Evolutionary conservation across 306 rosid genomes (phyloP), one percentile per base, ranked within the genome.

Genomic region (Amphicarpaea edgeworthii): DNA sequence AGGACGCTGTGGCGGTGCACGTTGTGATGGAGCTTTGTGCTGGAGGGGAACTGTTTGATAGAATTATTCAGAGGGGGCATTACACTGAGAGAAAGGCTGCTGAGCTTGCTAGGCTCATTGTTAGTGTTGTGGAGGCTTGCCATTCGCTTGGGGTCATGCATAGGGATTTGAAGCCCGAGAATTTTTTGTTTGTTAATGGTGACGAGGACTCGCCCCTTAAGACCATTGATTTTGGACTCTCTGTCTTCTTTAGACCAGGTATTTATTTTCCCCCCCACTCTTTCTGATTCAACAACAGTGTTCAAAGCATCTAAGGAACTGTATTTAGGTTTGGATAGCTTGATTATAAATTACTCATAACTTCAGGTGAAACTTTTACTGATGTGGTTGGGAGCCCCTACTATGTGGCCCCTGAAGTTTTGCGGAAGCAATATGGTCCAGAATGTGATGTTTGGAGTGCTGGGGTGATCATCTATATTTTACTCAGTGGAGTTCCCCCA

Each of bases 321-420:
- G n/a, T n/a, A n/a, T n/a, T n/a, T n/a, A n/a, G n/a, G n/a, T n/a
- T n/a, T n/a, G n/a, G n/a, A n/a, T n/a, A n/a, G n/a, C n/a, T n/a
- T n/a, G n/a, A n/a, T n/a, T n/a, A n/a, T n/a, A n/a, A 82, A 77
- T 51, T 81, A 34, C 45, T 40, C 75, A 67, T 82, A 26, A 41
- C 85, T 77, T 61, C 89, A 92, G 97, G 97, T 71, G 97, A 92
- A 85, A 87, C 84, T 26, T 95, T 92, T 77, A 86, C 88, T 12
- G 97, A 95, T 78, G 93, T 95, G 70, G 97, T 92, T 77, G 99
- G 99, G 10, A 95, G 99, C 79, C 99, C 99, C n/a, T 95, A 95
- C 82, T 95, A 95, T 51, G 99, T 95, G 46, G 99, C 99, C 40
- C 99, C 99, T 64, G 97, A 95, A 87, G 97, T 95, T 73, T 87